phyloP scores from a whole-genome alignment of 2,329 filamentous ascomycete species.

The Fusarium sp. region DNA sequence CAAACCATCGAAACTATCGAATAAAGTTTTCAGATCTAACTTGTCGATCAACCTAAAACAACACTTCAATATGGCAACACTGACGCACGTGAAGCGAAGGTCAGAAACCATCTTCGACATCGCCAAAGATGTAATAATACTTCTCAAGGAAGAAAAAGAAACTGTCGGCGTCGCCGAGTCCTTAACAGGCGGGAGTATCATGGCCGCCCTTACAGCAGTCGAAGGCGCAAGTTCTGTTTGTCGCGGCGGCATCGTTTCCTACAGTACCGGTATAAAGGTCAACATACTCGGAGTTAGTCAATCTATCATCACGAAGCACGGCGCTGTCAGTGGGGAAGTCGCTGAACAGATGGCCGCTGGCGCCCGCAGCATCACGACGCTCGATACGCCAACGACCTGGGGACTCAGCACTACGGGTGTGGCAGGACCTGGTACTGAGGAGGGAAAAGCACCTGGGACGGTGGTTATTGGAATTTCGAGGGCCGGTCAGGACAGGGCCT shows the following conservation, averaged over 20 bases:
- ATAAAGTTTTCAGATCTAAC: background rate
- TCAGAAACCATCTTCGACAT: slow-evolving; percentile 22
- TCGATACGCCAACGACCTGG: slow-evolving; percentile 29
- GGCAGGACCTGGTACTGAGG: slow-evolving; percentile 17
- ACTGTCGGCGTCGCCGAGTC: slow-evolving; percentile 45
- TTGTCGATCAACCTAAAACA: background rate
- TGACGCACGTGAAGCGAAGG: background rate
- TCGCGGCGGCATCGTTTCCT: slow-evolving; percentile 46
- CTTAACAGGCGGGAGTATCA: slow-evolving; percentile 44
- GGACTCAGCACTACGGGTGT: slow-evolving; percentile 27
- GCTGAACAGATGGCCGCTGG: slow-evolving; percentile 33
- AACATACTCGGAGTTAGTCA: slow-evolving; percentile 36
- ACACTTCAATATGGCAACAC: background rate
- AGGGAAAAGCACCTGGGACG: slow-evolving; percentile 23
- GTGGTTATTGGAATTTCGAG: slow-evolving; percentile 29
- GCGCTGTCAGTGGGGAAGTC: slow-evolving; percentile 26
- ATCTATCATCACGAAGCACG: slow-evolving; percentile 14
- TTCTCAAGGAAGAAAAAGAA: slow-evolving; percentile 31
- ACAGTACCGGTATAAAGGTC: slow-evolving; percentile 43
- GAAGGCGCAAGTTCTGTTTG: slow-evolving; percentile 44
- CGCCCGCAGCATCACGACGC: slow-evolving; percentile 7
- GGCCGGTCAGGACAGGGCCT: background rate
- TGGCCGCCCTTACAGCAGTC: slow-evolving; percentile 44
- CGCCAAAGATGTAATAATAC: slow-evolving; percentile 20
- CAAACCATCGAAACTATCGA: background rate